Evolutionary conservation across 306 rosid species (phyloP), one percentile per base, ranked within the genome.

Genomic region (Vigna reflexopilosa): DNA sequence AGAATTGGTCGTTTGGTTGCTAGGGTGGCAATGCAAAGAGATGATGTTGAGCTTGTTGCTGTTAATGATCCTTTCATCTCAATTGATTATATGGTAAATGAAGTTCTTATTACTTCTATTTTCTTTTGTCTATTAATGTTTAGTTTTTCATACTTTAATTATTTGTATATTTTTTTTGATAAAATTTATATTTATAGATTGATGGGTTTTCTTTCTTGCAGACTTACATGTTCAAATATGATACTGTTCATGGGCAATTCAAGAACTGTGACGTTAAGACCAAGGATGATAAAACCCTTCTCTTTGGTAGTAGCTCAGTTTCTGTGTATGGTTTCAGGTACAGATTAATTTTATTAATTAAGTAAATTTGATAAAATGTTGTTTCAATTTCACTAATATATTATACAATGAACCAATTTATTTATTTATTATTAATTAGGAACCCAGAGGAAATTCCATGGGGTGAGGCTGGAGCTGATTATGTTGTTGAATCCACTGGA

Each of bases 401-500:
- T 30, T 30, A 30, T 4, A 30, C 22, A 4, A 24, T 16, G 17
- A 55, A 24, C 12, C 5, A 47, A 13, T 30, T 30, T 30, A 0
- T 30, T 30, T 30, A 3, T 30, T 30, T 30, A 30, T 30, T 30
- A 4, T 0, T 30, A 30, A 30, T 34, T 5, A 34, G 88, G 85
- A 82, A 82, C 47, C 90, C 89, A 0, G 86, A 83, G 47, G 89
- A 85, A 75, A 87, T 89, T 83, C 89, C 93, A 16, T 87, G 93
- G 93, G 88, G 82, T 26, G 50, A 81, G 67, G 80, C 74, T 0
- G 88, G 90, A 52, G 90, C 90, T 26, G 89, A 87, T 1, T 87
- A 7, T 81, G 88, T 89, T n/a, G 93, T 87, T 2, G 89, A 87
- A 81, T 89, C 93, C 14, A 92, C 95, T 12, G 97, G 97, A 58